Percentiles rank a stretch among this genome's conserved stretches.
phyloP scores from a whole-genome alignment of 2,329 filamentous ascomycete genomes.

The Epichloe coenophiala region DNA sequence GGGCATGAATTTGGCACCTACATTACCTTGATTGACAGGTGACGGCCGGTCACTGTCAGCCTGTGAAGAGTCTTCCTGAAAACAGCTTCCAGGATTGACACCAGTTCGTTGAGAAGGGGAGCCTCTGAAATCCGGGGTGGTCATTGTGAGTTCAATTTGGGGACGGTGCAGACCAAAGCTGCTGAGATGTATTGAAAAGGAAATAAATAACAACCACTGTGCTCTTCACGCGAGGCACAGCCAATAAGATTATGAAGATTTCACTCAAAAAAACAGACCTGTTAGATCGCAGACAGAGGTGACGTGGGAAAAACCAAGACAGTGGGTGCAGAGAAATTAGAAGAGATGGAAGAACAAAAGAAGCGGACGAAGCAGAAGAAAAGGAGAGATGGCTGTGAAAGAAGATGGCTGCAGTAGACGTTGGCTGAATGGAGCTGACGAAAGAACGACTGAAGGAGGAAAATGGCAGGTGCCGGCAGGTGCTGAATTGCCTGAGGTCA shows the following conservation, averaged over 20 bases:
- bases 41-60: slow-evolving; percentile 7
- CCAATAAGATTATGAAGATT: slow-evolving; percentile 15
- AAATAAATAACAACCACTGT: slow-evolving; percentile 8
- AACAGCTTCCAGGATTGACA: slow-evolving; percentile 6
- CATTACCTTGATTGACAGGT: slow-evolving; percentile 6
- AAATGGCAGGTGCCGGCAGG: slow-evolving; percentile 15
- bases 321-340: slow-evolving; percentile 8
- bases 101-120: slow-evolving; percentile 15
- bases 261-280: slow-evolving; percentile 15
- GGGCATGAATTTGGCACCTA: slow-evolving; percentile 6
- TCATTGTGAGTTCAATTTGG: slow-evolving; percentile 13
- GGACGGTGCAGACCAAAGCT: slow-evolving; percentile 1
- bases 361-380: slow-evolving; percentile 7
- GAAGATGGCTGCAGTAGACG: slow-evolving; percentile 6
- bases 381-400: neutral
- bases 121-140: slow-evolving; percentile 14
- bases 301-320: slow-evolving; percentile 10
- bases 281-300: slow-evolving; percentile 17
- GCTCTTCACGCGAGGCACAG: slow-evolving; percentile 4
- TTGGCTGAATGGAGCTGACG: neutral
- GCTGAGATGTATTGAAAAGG: slow-evolving; percentile 7
- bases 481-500: slow-evolving; percentile 8
- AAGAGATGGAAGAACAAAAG: slow-evolving; percentile 6
- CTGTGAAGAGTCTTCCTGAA: slow-evolving; percentile 12
- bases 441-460: slow-evolving; percentile 5